Evolutionary conservation across 1,284 basidiomycete genomes (phyloP).

Genomic region (Leccinum pallidistipes): DNA sequence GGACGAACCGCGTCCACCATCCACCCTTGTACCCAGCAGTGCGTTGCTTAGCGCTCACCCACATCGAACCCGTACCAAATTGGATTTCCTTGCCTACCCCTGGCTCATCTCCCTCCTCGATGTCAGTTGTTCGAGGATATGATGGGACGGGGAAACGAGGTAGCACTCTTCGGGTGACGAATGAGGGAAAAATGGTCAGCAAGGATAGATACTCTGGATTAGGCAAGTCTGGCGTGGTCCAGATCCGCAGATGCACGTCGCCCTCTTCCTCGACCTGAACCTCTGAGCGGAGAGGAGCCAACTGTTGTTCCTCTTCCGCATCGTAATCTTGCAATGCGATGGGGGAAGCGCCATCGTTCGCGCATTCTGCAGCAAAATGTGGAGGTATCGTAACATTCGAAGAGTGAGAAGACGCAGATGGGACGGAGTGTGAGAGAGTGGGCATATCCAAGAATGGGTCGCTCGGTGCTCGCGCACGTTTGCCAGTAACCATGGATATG

Average conservation of each 20-base stretch:
- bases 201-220: constrained; percentile 66
- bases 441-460: constrained; percentile 79
- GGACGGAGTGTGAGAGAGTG: constrained; percentile 49
- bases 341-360: constrained; percentile 44
- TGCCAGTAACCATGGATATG: constrained; percentile 45
- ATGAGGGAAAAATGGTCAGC: constrained; percentile 66
- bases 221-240: constrained; percentile 68
- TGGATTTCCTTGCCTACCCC: constrained; percentile 54
- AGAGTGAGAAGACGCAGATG: constrained; percentile 51
- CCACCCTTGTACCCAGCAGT: constrained; percentile 63
- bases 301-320: constrained; percentile 39
- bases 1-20: constrained; percentile 71
- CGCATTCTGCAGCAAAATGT: constrained; percentile 31
- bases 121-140: constrained; percentile 44
- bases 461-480: constrained; percentile 69
- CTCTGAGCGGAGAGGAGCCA: constrained; percentile 37
- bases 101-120: constrained; percentile 62
- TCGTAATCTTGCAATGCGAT: constrained; percentile 28
- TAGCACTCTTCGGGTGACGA: constrained; percentile 58
- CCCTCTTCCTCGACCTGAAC: constrained; percentile 45
- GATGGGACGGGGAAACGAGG: constrained; percentile 56
- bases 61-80: constrained; percentile 73
- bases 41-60: constrained; percentile 58
- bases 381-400: constrained; percentile 44
- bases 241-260: constrained; percentile 60